Percentiles rank a stretch among this genome's conserved stretches.
Evolutionary conservation across 441 rosid species (phyloP).

Genomic region (Brassica balearica): DNA sequence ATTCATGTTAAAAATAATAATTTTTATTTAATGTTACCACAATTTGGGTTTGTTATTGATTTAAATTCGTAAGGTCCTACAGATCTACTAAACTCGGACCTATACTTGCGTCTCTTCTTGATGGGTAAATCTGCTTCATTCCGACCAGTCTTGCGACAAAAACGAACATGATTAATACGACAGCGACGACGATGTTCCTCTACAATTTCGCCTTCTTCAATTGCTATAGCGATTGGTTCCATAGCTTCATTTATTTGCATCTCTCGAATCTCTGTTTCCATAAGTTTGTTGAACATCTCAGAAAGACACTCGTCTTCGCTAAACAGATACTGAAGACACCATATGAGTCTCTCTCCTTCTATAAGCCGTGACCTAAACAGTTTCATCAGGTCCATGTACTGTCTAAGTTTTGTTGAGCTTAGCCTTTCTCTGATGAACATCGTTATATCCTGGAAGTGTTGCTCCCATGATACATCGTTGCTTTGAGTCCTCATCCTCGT

Average conservation of each 20-base stretch:
- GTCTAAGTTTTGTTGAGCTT: not conserved
- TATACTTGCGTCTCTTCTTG: constrained; percentile 5
- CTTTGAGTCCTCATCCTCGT: not conserved
- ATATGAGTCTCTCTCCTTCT: not conserved
- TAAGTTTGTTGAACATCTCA: not conserved
- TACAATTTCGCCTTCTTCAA: not conserved
- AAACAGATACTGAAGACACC: not conserved
- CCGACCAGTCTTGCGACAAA: not conserved
- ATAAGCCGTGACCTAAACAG: not conserved
- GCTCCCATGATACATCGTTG: not conserved
- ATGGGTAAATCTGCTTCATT: not conserved
- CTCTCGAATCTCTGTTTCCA: constrained; percentile 14
- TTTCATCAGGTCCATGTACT: constrained; percentile 3
- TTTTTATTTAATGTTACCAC: not conserved
- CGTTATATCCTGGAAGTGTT: not conserved
- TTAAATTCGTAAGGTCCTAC: not conserved
- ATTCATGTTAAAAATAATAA: no score
- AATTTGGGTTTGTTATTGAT: not conserved
- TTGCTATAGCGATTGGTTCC: not conserved
- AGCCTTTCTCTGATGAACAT: not conserved
- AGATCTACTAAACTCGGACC: not conserved
- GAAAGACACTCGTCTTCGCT: not conserved
- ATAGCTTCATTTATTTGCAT: not conserved
- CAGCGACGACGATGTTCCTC: not conserved
- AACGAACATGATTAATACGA: not conserved